Base-by-base conservation (phyloP, 768 basidiomycete genomes). In the Leucosporidium creatinivorum region DNA sequence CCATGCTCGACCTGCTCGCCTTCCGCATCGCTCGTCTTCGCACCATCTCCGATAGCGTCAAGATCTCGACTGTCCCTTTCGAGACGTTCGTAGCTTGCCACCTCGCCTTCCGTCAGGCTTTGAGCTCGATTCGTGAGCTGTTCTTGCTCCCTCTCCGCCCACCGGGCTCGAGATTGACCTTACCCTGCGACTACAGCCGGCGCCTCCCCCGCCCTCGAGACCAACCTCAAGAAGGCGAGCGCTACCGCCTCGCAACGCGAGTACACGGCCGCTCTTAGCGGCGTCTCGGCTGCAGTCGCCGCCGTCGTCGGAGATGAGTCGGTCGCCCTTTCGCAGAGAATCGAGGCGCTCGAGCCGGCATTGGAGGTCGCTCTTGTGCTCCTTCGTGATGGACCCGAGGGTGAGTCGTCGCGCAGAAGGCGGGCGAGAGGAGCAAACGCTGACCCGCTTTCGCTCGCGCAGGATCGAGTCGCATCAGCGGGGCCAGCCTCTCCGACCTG, bases 381-480 rank as follows among this genome's bases (percentile, higher is more conserved):
- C 1, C 31, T 72, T 0, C 61, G 67, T 1, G 61, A 63, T n/a
- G 70, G 64, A 1, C 70, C 70, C 1, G 70, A 68, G 25, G 70
- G 70, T 66, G 49, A 13, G 63, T 58, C 4, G 1, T 28, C 23
- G 23, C 7, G 33, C 15, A 4, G 18, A 25, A 51, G 1, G 31
- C 1, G n/a, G 8, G 25, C 12, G 39, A 44, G 39, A 44, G 15
- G 39, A 4, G 39, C 9, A 0, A 17, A 12, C 13, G 3, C 33
- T 51, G 5, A 25, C 4, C n/a, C 17, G 1, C 26, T 0, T 21
- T 49, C 48, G 39, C 3, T 17, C 39, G 15, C 23, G 8, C 63
- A 71, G 70, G 70, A 1, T 72, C 70, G 28, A 65, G 65, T 36
- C 65, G 65, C 0, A 6, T 66, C 18, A 68, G 67, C 13, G 58